These are phyloP conservation scores for Ziziphus jujuba DNA, from an alignment of 306 rosid species.

Conservation along the genomic window DNA sequence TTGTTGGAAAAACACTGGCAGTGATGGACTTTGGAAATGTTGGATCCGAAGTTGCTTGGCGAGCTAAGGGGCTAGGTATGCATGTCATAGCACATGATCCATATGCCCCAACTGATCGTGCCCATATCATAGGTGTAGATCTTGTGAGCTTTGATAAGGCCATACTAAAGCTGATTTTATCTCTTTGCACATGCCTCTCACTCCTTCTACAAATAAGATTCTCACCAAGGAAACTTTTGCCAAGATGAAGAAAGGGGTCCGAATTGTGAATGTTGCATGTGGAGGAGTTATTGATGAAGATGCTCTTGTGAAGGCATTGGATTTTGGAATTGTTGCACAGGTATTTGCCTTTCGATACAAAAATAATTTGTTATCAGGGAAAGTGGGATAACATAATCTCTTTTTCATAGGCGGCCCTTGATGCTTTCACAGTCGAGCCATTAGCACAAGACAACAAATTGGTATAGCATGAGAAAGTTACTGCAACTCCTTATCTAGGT, in stretches of 20 bases:
- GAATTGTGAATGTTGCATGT: constrained; percentile 93
- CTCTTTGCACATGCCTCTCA: constrained; percentile 97
- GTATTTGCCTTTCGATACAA: constrained; percentile 30
- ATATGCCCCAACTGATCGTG: constrained; percentile 94
- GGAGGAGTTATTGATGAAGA: constrained; percentile 99
- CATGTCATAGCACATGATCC: constrained; percentile 95
- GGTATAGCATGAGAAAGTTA: constrained; percentile 79
- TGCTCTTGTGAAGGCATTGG: constrained; percentile 85
- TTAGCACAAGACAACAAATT: constrained; percentile 70
- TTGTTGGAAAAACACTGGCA: constrained; percentile 93
- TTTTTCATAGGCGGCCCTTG: constrained; percentile 84
- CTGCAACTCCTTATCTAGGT: constrained; percentile 96
- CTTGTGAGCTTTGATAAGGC: constrained; percentile 95
- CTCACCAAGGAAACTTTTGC: constrained; percentile 92
- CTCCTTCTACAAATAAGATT: constrained; percentile 76
- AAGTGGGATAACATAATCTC: neutral
- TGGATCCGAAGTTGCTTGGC: constrained; percentile 95
- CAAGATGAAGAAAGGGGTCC: constrained; percentile 92
- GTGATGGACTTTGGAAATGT: constrained; percentile 99
- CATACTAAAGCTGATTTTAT: constrained; percentile 84
- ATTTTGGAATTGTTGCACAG: constrained; percentile 94
- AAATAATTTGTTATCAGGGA: constrained; percentile 1
- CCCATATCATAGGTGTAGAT: constrained; percentile 92
- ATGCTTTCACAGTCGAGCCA: constrained; percentile 89
- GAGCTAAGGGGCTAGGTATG: constrained; percentile 99